A percentile compares a stretch with the other conserved stretches of the same genome.
Conservation (phyloP, 352 stramenopile genomes). For the Globisporangium okanoganense region DNA sequence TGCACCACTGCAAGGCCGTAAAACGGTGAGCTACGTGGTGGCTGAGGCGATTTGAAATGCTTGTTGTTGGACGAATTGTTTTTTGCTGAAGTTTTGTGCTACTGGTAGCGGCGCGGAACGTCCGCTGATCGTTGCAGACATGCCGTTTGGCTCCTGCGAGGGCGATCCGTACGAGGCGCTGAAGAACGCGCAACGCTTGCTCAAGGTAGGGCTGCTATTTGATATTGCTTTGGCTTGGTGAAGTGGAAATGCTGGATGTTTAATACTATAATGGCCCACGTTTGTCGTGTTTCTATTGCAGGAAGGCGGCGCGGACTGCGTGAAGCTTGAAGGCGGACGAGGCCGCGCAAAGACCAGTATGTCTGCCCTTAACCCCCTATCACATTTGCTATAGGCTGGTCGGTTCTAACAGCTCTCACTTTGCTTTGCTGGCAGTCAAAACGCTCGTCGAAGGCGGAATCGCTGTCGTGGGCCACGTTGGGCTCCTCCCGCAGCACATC, state of each 20-base stretch:
- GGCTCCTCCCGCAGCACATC: constrained; percentile 95
- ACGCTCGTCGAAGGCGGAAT: constrained; percentile 84
- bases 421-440: constrained; percentile 36
- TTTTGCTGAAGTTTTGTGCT: constrained; percentile 5
- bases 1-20: constrained; percentile 97
- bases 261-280: background rate
- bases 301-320: constrained; percentile 95
- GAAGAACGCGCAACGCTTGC: constrained; percentile 93
- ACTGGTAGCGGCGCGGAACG: constrained; percentile 51
- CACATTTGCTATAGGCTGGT: background rate
- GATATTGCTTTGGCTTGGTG: background rate
- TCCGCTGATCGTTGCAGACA: constrained; percentile 96
- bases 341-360: constrained; percentile 73
- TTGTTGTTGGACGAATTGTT: background rate
- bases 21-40: constrained; percentile 59
- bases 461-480: constrained; percentile 98
- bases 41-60: background rate
- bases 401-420: background rate
- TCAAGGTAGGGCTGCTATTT: constrained; percentile 54
- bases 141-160: constrained; percentile 98
- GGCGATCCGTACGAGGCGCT: constrained; percentile 88
- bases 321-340: constrained; percentile 98
- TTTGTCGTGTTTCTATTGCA: constrained; percentile 24
- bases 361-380: no score
- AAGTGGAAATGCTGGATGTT: background rate